Base-by-base conservation (phyloP, 169 alveolate genomes). In the Cytauxzoon felis region DNA sequence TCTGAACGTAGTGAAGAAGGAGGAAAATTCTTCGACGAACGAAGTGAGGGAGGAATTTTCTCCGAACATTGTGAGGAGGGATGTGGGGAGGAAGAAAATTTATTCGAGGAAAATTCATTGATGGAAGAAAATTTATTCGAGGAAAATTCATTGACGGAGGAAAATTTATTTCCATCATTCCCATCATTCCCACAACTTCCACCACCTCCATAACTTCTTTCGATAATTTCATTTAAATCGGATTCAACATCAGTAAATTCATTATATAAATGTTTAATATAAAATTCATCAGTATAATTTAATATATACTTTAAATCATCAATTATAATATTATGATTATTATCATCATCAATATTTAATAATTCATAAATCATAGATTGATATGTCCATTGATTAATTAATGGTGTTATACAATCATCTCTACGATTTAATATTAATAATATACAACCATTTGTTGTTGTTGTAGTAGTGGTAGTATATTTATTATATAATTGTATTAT, bases 361-460 rank as follows among this genome's bases (percentile, higher is more conserved):
- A 94, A 60, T 79, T 96, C 99, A 78, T 96, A 98, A n/a, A 95
- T 83, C 98, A 95, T 94, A 9, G 98, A 96, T 65, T 93, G 94
- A 78, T 96, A 96, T 0, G 98, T 96, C 99, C 99, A 96, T 63
- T 96, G 96, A 78, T 94, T 94, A 59, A 96, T 81, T 64, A 96
- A 59, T 23, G 98, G 98, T 8, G 98, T 94, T 3, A 95, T 88
- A n/a, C 98, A 97, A 48, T 96, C 99, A 78, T 93, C 98, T 81
- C 94, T 92, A 75, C 99, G 82, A 82, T 96, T 98, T 38, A 92
- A 43, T 41, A 96, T 65, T 27, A 96, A 56, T 68, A 96, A 58
- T 27, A 88, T 64, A 53, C 89, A 69, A 51, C 85, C 84, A 41
- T 60, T 68, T 16, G 45, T 41, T 0, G 57, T 42, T 30, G 82